These are phyloP conservation scores for Phytophthora sp. DNA, from an alignment of 352 stramenopile genomes.

Conservation along the genomic window DNA sequence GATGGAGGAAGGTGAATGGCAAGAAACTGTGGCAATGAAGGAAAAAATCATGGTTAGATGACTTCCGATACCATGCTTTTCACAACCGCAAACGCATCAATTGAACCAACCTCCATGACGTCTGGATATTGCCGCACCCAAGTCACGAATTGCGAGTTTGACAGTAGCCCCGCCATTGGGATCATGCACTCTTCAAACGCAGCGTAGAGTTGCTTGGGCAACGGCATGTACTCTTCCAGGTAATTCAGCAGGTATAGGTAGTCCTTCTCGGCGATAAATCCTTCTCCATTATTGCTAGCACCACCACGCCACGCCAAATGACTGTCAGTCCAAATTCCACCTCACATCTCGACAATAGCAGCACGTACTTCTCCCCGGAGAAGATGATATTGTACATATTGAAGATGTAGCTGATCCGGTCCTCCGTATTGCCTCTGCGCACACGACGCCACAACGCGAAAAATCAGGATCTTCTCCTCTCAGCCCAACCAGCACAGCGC, in stretches of 20 bases:
- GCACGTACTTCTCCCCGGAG: slow-evolving; percentile 66
- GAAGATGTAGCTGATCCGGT: slow-evolving; percentile 89
- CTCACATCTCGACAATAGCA: background rate
- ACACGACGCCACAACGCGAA: slow-evolving; percentile 10
- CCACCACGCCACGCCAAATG: background rate
- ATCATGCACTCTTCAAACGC: slow-evolving; percentile 81
- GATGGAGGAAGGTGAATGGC: slow-evolving; percentile 52
- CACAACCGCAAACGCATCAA: background rate
- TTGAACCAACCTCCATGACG: slow-evolving; percentile 62
- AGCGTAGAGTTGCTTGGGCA: slow-evolving; percentile 80
- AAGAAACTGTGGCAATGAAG: slow-evolving; percentile 41
- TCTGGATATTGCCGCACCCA: slow-evolving; percentile 76
- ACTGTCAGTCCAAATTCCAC: background rate
- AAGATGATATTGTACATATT: slow-evolving; percentile 87
- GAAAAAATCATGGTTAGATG: background rate
- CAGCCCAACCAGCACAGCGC: slow-evolving; percentile 11
- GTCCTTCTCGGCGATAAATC: slow-evolving; percentile 70
- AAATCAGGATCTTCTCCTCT: slow-evolving; percentile 16
- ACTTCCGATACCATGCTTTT: too few relatives aligned
- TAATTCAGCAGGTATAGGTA: slow-evolving; percentile 77
- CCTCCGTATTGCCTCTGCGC: slow-evolving; percentile 81
- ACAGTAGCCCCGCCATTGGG: slow-evolving; percentile 52
- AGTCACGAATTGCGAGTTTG: slow-evolving; percentile 70
- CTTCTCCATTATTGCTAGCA: slow-evolving; percentile 48
- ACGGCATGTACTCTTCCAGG: slow-evolving; percentile 57